Evolutionary conservation across 1,139 yeast genomes (phyloP).

Genomic region (Candida glucosophila): DNA sequence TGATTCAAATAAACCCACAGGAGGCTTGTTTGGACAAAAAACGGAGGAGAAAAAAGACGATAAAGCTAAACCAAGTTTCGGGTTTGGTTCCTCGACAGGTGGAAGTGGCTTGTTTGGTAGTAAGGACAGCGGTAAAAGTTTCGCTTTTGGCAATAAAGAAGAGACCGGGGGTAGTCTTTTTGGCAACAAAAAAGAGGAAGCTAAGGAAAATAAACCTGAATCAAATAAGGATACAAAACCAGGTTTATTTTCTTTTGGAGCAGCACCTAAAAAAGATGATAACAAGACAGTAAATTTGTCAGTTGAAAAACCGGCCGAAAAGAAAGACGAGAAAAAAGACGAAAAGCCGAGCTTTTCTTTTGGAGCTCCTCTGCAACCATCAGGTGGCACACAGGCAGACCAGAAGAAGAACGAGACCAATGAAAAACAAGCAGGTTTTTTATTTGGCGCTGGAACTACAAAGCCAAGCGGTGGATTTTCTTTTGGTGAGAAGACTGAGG

Average conservation of each 20-base stretch:
- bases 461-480: constrained; percentile 6
- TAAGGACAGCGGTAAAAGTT: too few species aligned
- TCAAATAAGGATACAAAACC: too few species aligned
- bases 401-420: constrained; percentile 6
- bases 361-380: too few species aligned
- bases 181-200: constrained; percentile 16
- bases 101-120: too few species aligned
- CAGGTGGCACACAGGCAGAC: constrained; percentile 5
- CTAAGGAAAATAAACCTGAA: constrained; percentile 3
- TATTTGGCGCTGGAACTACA: constrained; percentile 15
- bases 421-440: constrained; percentile 7
- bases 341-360: constrained; percentile 9
- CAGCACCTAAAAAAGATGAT: too few species aligned
- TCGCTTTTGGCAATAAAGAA: constrained; percentile 10
- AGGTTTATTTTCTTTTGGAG: constrained; percentile 7
- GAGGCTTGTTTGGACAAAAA: constrained; percentile 5
- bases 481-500: constrained; percentile 17
- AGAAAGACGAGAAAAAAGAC: constrained; percentile 8
- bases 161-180: too few species aligned
- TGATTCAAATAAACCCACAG: too few species aligned
- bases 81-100: constrained; percentile 4
- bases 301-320: too few species aligned
- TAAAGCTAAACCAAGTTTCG: constrained; percentile 3
- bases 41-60: constrained; percentile 8
- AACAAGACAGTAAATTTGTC: too few species aligned